Evolutionary conservation across 345 rosid genomes (phyloP), one percentile per base, ranked within the genome.

Genomic region (Hibiscus trionum): DNA sequence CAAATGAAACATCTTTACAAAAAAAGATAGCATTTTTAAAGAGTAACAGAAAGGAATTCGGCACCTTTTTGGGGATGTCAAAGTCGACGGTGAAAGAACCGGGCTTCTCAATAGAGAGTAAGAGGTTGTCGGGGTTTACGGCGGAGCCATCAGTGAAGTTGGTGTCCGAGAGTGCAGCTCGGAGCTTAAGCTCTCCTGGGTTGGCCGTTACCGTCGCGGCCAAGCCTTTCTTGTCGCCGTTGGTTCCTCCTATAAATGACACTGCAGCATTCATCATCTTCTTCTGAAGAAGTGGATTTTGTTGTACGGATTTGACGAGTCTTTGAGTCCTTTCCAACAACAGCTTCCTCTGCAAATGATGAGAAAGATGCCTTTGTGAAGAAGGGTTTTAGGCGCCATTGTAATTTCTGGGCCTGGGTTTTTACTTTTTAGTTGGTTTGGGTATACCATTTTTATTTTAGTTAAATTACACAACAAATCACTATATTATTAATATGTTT

Each of bases 51-150:
- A 11, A 33, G 9, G 44, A 52, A 70, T 10, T 14, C 1, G n/a
- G 4, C 27, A 70, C 73, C 64, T 70, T 70, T 70, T 39, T 56
- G 37, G 73, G 37, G 39, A 58, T 44, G 39, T 70, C 73, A 39
- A 56, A 70, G 65, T 70, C 73, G 64, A 70, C n/a, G 21, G 42
- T 21, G 65, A 70, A 70, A 44, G 73, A 70, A 14, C 65, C 73
- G 15, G 73, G 65, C 73, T 70, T 70, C 53, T 70, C 73, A 27
- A 70, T 29, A 6, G 65, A 70, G 16, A 70, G 55, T 39, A 57
- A 57, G 0, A 70, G 37, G 55, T 27, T 50, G 42, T 46, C 65
- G 7, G 58, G 16, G 14, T 70, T 60, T 14, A 70, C 58, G 21
- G 64, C 14, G 65, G 65, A 44, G 0, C 73, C 73, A 57, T 57